Evolutionary conservation across 2,329 filamentous ascomycete species (phyloP).

Genomic region (Phialemonium atrogriseum): DNA sequence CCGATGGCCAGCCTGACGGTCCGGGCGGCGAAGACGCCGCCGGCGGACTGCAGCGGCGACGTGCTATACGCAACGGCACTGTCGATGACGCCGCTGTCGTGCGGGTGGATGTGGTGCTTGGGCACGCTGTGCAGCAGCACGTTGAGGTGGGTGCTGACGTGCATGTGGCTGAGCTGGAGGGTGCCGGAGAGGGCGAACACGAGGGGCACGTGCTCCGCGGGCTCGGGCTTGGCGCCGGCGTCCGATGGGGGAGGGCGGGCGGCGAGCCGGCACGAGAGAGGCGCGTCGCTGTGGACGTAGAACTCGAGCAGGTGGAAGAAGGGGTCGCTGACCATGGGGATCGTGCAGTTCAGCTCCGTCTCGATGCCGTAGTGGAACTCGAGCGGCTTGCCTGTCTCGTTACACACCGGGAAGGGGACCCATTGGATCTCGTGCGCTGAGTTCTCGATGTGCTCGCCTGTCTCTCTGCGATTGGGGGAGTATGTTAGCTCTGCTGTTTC

Average conservation of each 20-base stretch:
- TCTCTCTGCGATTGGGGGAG: conserved; percentile 50
- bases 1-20: conserved; percentile 72
- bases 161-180: conserved; percentile 79
- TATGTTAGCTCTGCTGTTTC: conserved; percentile 2
- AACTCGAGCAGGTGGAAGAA: conserved; percentile 91
- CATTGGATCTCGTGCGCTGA: conserved; percentile 77
- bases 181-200: conserved; percentile 86
- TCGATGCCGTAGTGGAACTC: conserved; percentile 82
- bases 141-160: conserved; percentile 84
- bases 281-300: conserved; percentile 95
- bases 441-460: conserved; percentile 82
- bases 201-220: conserved; percentile 66
- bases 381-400: conserved; percentile 76
- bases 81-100: conserved; percentile 71
- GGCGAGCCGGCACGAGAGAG: conserved; percentile 82
- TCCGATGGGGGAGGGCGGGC: conserved; percentile 57
- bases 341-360: conserved; percentile 74
- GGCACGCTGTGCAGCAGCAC: conserved; percentile 69
- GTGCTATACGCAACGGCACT: conserved; percentile 83
- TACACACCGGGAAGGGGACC: conserved; percentile 83
- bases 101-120: conserved; percentile 53
- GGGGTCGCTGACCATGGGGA: conserved; percentile 66
- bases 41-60: conserved; percentile 56
- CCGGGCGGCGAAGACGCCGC: conserved; percentile 45
- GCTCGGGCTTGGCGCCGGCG: conserved; percentile 41